Evolutionary conservation across 208 protist species (phyloP).

Genomic region (Plasmodiophora brassicae): DNA sequence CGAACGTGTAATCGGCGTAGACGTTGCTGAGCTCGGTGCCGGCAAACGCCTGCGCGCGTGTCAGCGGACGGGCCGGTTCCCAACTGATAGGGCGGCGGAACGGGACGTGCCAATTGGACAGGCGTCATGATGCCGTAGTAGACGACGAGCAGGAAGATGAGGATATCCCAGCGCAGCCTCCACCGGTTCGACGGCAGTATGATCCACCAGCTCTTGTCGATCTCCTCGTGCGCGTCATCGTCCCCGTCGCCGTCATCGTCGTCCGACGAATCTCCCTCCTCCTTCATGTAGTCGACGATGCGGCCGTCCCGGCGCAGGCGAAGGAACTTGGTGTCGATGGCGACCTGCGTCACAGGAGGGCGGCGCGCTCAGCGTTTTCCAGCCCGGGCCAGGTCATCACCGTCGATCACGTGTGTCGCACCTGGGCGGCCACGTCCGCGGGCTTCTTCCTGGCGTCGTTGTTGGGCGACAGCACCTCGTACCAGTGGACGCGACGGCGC

Average conservation of each 20-base stretch:
- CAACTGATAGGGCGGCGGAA: too few relatives aligned
- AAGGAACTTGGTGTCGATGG: background rate
- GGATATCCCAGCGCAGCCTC: slow-evolving; percentile 34
- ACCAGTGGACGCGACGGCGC: too few relatives aligned
- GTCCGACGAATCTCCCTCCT: background rate
- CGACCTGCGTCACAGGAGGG: too few relatives aligned
- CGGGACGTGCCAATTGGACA: background rate
- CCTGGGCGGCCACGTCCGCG: too few relatives aligned
- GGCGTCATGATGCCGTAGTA: slow-evolving; percentile 35
- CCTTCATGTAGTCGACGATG: background rate
- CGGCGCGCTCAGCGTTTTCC: too few relatives aligned
- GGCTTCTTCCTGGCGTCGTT: too few relatives aligned
- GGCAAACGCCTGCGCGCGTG: background rate
- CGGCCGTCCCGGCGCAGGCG: background rate
- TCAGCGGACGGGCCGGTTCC: too few relatives aligned
- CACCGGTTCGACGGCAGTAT: background rate
- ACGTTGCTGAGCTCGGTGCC: background rate
- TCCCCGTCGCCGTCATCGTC: background rate
- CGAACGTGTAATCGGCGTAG: background rate
- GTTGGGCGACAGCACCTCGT: too few relatives aligned
- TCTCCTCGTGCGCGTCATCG: slow-evolving; percentile 3
- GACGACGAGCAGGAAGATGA: slow-evolving; percentile 22
- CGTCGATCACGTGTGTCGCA: too few relatives aligned
- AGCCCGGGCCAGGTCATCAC: too few relatives aligned
- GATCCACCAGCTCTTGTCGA: background rate